Base-by-base conservation (phyloP, 352 stramenopile species). In the Phytophthora cajani region DNA sequence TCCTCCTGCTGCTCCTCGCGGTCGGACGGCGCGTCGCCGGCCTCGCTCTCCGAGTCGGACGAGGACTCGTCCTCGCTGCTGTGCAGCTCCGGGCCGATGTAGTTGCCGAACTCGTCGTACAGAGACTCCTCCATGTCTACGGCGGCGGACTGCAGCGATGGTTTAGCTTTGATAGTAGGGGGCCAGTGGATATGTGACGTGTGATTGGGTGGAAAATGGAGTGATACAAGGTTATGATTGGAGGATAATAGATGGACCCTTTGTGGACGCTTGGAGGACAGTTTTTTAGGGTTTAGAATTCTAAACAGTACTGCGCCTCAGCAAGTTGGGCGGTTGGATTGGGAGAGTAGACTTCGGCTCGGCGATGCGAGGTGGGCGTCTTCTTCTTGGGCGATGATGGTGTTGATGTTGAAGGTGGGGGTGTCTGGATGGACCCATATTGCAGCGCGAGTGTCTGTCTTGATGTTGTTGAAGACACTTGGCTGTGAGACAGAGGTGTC, bases 81-180 rank as follows among this genome's bases (percentile, higher is more conserved):
- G 16, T 93, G 90, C 51, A 99, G 82, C 67, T 99, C 97, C 23
- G 97, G 97, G 19, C 98, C 98, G 69, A 99, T 99, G 83, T 99
- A 99, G 83, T 99, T 99, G 64, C 98, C 98, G 74, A 99, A 99
- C 85, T 99, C 98, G 85, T 99, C 98, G 84, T 99, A 99, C 19
- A 99, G 85, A 55, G 92, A 93, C 58, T 99, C 97, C 74, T 99
- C 92, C 93, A 98, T 98, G 21, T 30, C 27, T 30, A 30, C 27
- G 27, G 27, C 27, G 58, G 30, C 12, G 19, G 21, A 30, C 14
- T 6, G 32, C 11, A 40, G 12, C 4, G 3, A 33, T 36, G 30
- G 6, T 9, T 11, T 36, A 11, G 30, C 30, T 36, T 36, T 9
- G 2, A 42, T 42, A 40, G 0, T 40, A 17, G 36, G 36, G 38